Conservation (phyloP, 345 rosid genomes). For the Cardamine chenopodiifolia region DNA sequence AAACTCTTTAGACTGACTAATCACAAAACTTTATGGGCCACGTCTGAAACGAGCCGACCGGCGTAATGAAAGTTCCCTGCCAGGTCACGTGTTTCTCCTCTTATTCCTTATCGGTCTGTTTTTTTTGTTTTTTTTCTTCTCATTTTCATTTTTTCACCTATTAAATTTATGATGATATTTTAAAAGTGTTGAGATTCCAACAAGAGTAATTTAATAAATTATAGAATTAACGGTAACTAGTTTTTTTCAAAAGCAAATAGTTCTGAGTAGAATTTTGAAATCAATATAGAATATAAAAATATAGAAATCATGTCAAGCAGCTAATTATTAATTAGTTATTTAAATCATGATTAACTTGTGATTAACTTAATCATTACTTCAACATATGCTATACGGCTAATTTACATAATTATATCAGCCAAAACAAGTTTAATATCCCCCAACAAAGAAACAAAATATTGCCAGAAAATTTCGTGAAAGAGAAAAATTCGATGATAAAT, state of each 20-base stretch:
- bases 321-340: not conserved
- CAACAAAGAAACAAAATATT: not conserved
- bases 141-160: too few species aligned
- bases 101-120: not conserved
- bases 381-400: conserved; percentile 36
- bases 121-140: too few species aligned
- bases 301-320: conserved; percentile 12
- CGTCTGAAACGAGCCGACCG: not conserved
- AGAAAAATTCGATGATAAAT: not conserved
- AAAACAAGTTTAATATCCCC: conserved; percentile 11
- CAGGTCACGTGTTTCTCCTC: conserved; percentile 3
- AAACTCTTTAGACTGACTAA: too few species aligned
- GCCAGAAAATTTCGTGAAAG: not conserved
- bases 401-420: conserved; percentile 19
- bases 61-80: not conserved
- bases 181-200: not conserved
- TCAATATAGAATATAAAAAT: not conserved
- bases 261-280: not conserved
- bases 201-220: not conserved
- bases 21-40: not conserved
- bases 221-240: not conserved
- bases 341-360: conserved; percentile 25
- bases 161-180: not conserved
- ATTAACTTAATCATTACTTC: conserved; percentile 32
- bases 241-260: not conserved